Percentiles rank a stretch among this genome's conserved stretches.
Evolutionary conservation across 352 stramenopile genomes (phyloP).

Genomic region (Phytopythium aichiense): DNA sequence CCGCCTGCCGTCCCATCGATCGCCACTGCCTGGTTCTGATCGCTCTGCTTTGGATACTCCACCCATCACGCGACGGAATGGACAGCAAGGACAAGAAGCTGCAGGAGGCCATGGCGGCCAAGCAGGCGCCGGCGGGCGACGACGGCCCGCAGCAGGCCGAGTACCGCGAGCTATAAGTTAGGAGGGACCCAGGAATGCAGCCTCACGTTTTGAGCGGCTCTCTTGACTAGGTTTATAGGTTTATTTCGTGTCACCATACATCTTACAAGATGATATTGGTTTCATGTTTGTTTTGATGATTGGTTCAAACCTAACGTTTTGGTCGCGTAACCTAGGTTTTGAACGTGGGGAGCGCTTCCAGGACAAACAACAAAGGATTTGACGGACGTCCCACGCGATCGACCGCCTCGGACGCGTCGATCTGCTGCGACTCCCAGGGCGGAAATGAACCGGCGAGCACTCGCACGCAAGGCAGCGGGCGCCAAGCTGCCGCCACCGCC

Average conservation of each 20-base stretch:
- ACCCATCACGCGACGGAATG: neutral
- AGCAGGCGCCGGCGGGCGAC: constrained; percentile 21
- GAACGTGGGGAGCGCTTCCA: neutral
- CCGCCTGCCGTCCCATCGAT: neutral
- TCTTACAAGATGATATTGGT: neutral
- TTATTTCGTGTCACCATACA: neutral
- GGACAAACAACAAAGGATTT: neutral
- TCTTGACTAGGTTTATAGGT: constrained; percentile 2
- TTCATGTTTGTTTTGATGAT: neutral
- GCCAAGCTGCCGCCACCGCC: constrained; percentile 26
- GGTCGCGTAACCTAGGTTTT: neutral
- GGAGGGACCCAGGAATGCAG: neutral
- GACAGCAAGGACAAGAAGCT: constrained; percentile 83
- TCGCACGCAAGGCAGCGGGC: constrained; percentile 58
- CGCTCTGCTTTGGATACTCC: neutral
- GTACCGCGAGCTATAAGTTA: constrained; percentile 68
- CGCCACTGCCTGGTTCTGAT: neutral
- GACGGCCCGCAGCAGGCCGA: constrained; percentile 62
- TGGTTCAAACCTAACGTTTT: neutral
- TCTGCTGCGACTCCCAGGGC: neutral
- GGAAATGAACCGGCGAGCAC: constrained; percentile 69
- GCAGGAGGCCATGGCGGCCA: constrained; percentile 73
- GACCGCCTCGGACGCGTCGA: neutral
- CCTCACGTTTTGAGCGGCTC: neutral
- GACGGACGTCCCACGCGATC: neutral